These are phyloP conservation scores for Fusarium fracticaudum DNA, from an alignment of 2,329 filamentous ascomycete species.

Conservation along the genomic window DNA sequence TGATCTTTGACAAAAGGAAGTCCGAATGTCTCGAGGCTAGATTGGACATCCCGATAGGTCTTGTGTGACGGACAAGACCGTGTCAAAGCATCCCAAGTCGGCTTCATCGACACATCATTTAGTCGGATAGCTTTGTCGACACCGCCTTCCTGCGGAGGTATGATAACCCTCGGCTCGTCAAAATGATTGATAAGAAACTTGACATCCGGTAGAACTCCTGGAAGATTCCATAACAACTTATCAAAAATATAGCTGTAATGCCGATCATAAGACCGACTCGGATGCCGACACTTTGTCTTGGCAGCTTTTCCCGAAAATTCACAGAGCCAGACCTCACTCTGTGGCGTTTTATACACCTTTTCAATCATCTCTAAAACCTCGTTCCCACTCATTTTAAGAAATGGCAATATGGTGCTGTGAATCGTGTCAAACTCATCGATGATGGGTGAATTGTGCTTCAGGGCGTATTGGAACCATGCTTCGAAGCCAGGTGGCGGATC, in stretches of 20 bases:
- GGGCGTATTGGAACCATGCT: slow-evolving; percentile 56
- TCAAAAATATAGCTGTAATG: slow-evolving; percentile 47
- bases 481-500: slow-evolving; percentile 59
- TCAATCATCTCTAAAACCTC: slow-evolving; percentile 46
- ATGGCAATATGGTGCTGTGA: slow-evolving; percentile 51
- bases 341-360: slow-evolving; percentile 30
- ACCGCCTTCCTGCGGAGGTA: slow-evolving; percentile 26
- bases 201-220: slow-evolving; percentile 48
- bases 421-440: slow-evolving; percentile 62
- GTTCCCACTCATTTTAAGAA: slow-evolving; percentile 51
- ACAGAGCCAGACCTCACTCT: slow-evolving; percentile 53
- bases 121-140: slow-evolving; percentile 17
- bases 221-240: slow-evolving; percentile 40
- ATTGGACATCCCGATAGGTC: background rate
- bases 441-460: slow-evolving; percentile 51
- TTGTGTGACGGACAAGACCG: slow-evolving; percentile 35
- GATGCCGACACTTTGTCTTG: slow-evolving; percentile 48
- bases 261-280: slow-evolving; percentile 46
- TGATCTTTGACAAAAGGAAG: slow-evolving; percentile 51
- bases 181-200: slow-evolving; percentile 58
- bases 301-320: slow-evolving; percentile 38
- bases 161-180: slow-evolving; percentile 58
- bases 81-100: slow-evolving; percentile 48
- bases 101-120: slow-evolving; percentile 41
- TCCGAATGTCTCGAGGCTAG: slow-evolving; percentile 33